Evolutionary conservation across 2,329 filamentous ascomycete genomes (phyloP).

Genomic region (Paraconiothyrium brasiliense): DNA sequence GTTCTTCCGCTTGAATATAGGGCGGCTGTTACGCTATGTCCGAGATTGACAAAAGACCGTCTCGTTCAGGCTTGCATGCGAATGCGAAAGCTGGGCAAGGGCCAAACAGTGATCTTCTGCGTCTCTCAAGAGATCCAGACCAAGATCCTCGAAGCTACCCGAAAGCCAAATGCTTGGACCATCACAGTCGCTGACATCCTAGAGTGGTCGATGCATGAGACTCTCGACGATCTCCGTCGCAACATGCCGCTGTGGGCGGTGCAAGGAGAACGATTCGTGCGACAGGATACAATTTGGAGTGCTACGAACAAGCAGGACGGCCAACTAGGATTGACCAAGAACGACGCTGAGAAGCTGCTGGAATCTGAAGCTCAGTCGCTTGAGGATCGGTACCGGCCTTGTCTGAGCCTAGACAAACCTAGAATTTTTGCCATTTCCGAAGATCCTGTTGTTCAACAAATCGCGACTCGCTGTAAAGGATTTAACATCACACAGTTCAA

Average conservation of each 20-base stretch:
- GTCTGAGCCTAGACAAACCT: not conserved
- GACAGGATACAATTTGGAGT: constrained; percentile 46
- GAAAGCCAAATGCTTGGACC: not conserved
- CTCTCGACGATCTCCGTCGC: constrained; percentile 59
- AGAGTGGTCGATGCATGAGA: constrained; percentile 68
- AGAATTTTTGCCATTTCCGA: constrained; percentile 17
- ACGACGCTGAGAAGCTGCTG: constrained; percentile 57
- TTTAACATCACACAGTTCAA: constrained; percentile 42
- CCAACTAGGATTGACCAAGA: constrained; percentile 19
- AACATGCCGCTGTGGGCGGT: constrained; percentile 68
- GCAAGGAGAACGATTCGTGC: constrained; percentile 64
- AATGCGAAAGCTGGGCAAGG: constrained; percentile 72
- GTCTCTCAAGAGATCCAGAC: constrained; percentile 66
- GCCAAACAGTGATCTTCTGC: constrained; percentile 71
- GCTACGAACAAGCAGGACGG: constrained; percentile 36
- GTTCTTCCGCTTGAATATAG: constrained; percentile 66
- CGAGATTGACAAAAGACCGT: constrained; percentile 72
- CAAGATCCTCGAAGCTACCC: constrained; percentile 56
- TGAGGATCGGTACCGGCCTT: constrained; percentile 61
- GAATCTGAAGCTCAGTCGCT: constrained; percentile 66
- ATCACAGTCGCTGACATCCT: constrained; percentile 67
- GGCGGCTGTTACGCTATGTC: constrained; percentile 74
- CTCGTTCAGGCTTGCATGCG: constrained; percentile 73
- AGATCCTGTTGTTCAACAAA: constrained; percentile 27
- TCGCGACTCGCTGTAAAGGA: constrained; percentile 30